Percentiles rank a stretch among this genome's conserved stretches.
These are phyloP conservation scores for Picea mariana DNA, from an alignment of 83 land plant genomes.

Conservation along the genomic window DNA sequence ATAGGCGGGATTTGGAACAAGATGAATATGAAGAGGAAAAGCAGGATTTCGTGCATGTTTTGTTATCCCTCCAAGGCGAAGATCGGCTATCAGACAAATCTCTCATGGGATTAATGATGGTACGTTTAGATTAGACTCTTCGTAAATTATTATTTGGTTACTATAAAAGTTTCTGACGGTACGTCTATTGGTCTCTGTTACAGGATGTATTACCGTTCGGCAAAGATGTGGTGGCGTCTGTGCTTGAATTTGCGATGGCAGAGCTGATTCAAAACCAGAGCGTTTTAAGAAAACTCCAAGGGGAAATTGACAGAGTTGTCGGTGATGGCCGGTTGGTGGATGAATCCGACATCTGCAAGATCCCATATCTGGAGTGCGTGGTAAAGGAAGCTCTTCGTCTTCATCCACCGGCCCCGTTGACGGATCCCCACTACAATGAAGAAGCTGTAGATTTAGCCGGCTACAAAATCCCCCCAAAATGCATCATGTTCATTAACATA, in stretches of 20 bases:
- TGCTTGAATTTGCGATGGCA: conserved; percentile 44
- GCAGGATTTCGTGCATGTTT: too few species aligned
- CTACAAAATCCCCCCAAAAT: conserved; percentile 59
- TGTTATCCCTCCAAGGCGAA: too few species aligned
- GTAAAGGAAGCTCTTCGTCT: conserved; percentile 58
- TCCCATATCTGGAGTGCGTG: conserved; percentile 65
- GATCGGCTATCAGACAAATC: too few species aligned
- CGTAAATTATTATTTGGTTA: too few species aligned
- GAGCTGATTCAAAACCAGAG: conserved; percentile 39
- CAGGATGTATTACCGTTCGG: conserved; percentile 8
- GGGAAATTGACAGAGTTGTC: conserved; percentile 36
- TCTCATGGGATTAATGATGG: too few species aligned
- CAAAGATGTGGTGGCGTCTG: not conserved
- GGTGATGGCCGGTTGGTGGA: conserved; percentile 49
- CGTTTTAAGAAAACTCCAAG: conserved; percentile 20
- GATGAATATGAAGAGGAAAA: too few species aligned
- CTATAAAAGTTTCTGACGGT: too few species aligned
- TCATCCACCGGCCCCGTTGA: conserved; percentile 30
- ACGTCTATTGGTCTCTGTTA: too few species aligned
- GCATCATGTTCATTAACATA: conserved; percentile 19
- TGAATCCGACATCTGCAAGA: conserved; percentile 41
- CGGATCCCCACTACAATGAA: conserved; percentile 79
- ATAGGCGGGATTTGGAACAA: too few species aligned
- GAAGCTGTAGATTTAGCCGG: conserved; percentile 8
- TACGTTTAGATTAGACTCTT: too few species aligned